Percentiles rank a stretch among this genome's conserved stretches.
phyloP scores from a whole-genome alignment of 2,329 filamentous ascomycete genomes.

The Trichophyton rubrum region DNA sequence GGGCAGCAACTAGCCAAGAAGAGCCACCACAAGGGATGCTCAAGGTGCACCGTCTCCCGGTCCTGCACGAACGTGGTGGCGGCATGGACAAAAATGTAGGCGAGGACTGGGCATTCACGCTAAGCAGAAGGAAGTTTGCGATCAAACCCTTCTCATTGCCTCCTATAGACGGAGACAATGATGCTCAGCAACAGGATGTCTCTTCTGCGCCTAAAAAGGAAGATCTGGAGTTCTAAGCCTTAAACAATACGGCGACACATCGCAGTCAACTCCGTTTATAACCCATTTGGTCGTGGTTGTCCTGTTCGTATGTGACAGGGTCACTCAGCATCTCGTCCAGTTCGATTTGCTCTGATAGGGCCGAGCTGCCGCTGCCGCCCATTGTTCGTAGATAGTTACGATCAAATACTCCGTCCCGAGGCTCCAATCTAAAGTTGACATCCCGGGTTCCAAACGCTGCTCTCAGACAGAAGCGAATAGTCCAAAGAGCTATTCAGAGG shows the following conservation, averaged over 20 bases:
- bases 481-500: conserved; percentile 34
- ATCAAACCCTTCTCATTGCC: conserved; percentile 84
- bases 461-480: conserved; percentile 44
- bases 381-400: conserved; percentile 45
- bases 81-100: conserved; percentile 58
- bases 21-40: conserved; percentile 79
- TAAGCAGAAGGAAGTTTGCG: conserved; percentile 71
- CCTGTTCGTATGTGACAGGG: conserved; percentile 18
- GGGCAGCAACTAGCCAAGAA: conserved; percentile 46
- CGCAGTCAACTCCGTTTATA: neutral
- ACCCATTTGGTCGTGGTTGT: conserved; percentile 10
- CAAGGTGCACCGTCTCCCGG: conserved; percentile 66
- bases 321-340: conserved; percentile 47
- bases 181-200: conserved; percentile 42
- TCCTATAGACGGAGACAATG: conserved; percentile 64
- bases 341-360: conserved; percentile 50
- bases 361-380: conserved; percentile 41
- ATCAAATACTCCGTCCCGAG: conserved; percentile 39
- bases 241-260: neutral
- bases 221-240: conserved; percentile 57
- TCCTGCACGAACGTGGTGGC: conserved; percentile 79
- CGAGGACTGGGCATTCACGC: conserved; percentile 79
- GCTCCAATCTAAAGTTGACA: conserved; percentile 33
- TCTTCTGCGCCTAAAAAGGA: conserved; percentile 21
- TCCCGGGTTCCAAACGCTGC: conserved; percentile 40